A percentile compares a stretch with the other conserved stretches of the same genome.
Evolutionary conservation across 768 basidiomycete genomes (phyloP).

Genomic region (Hydnomerulius pinastri): DNA sequence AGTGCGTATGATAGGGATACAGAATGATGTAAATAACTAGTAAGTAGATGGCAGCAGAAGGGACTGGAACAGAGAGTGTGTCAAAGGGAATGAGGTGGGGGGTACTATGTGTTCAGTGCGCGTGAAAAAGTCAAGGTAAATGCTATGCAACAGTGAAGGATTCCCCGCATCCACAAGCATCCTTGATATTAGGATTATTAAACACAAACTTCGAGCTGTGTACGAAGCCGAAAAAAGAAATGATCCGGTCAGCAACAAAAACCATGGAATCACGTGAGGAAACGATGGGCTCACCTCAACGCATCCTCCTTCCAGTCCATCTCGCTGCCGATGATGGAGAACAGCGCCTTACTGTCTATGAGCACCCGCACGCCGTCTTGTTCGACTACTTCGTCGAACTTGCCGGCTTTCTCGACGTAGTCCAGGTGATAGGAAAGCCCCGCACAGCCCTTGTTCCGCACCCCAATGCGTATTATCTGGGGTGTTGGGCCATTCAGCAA

Average conservation of each 20-base stretch:
- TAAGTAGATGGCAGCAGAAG: background rate
- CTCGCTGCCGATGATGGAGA: slow-evolving; percentile 97
- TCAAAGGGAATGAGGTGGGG: slow-evolving; percentile 6
- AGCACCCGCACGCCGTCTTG: slow-evolving; percentile 94
- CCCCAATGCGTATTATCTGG: slow-evolving; percentile 91
- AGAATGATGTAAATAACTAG: slow-evolving; percentile 10
- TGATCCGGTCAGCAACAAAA: slow-evolving; percentile 4
- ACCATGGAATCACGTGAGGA: background rate
- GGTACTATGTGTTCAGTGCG: slow-evolving; percentile 9
- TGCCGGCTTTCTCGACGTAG: slow-evolving; percentile 86
- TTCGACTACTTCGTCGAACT: slow-evolving; percentile 95
- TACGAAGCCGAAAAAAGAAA: no score
- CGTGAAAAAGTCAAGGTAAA: slow-evolving; percentile 5
- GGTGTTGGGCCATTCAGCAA: slow-evolving; percentile 84
- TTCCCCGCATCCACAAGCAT: slow-evolving; percentile 94
- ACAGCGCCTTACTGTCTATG: slow-evolving; percentile 95
- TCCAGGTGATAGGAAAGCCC: slow-evolving; percentile 85
- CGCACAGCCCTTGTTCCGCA: slow-evolving; percentile 97
- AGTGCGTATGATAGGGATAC: slow-evolving; percentile 31
- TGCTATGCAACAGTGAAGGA: slow-evolving; percentile 66
- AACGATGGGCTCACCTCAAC: slow-evolving; percentile 61
- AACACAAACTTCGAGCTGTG: slow-evolving; percentile 77
- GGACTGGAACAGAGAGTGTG: slow-evolving; percentile 1
- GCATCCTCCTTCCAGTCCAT: slow-evolving; percentile 99
- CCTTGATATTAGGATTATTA: slow-evolving; percentile 92